phyloP scores from a whole-genome alignment of 495 filamentous ascomycete species.

The Saxophila tyrrhenica region DNA sequence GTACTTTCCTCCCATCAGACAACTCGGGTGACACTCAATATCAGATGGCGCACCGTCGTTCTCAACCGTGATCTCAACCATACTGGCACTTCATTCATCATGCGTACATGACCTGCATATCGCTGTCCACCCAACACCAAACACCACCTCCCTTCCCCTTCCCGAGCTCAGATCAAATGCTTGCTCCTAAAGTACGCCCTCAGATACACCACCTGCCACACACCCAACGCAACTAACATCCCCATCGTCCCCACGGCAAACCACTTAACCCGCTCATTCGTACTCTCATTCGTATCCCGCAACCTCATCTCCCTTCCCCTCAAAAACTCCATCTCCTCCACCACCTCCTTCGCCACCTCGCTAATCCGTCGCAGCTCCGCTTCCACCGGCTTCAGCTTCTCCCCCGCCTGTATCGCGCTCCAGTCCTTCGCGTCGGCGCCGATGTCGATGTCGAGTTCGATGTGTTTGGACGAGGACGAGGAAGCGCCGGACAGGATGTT shows the following conservation, averaged over 20 bases:
- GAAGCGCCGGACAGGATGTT: constrained; percentile 50
- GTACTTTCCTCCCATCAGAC: not conserved
- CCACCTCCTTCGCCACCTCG: constrained; percentile 32
- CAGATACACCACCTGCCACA: constrained; percentile 95
- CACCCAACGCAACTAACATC: constrained; percentile 80
- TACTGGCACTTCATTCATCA: too few relatives aligned
- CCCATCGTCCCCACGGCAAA: constrained; percentile 93
- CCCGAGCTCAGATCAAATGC: constrained; percentile 17
- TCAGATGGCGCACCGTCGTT: too few relatives aligned
- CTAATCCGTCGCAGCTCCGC: constrained; percentile 80
- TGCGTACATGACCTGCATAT: not conserved
- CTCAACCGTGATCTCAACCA: too few relatives aligned
- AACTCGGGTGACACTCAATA: too few relatives aligned
- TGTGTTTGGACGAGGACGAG: constrained; percentile 46
- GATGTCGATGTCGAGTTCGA: constrained; percentile 98
- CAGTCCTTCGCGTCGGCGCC: constrained; percentile 97
- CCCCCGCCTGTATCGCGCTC: constrained; percentile 87
- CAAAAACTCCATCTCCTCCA: constrained; percentile 53
- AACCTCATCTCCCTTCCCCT: constrained; percentile 84
- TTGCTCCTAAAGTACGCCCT: constrained; percentile 80
- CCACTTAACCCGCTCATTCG: constrained; percentile 97
- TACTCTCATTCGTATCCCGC: constrained; percentile 98
- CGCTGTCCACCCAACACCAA: not conserved
- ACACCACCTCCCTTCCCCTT: not conserved
- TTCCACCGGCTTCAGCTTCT: constrained; percentile 97